Evolutionary conservation across 1,139 yeast genomes (phyloP).

Genomic region (Candida pseudocylindracea): DNA sequence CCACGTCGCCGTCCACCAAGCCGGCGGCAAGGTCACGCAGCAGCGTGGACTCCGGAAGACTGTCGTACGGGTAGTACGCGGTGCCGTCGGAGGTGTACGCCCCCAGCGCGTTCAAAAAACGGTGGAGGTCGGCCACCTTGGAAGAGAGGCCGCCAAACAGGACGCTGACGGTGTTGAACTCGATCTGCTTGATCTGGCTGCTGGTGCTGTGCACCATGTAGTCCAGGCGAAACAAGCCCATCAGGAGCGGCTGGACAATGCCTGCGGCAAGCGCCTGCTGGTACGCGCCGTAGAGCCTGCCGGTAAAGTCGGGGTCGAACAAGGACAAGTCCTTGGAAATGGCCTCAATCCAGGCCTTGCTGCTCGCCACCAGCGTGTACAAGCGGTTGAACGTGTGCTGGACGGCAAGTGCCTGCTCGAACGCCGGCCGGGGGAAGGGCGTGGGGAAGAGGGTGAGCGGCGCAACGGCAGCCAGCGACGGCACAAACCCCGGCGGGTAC

Average conservation of each 20-base stretch:
- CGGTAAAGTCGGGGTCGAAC: conserved; percentile 63
- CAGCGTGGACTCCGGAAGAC: conserved; percentile 49
- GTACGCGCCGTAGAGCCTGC: conserved; percentile 45
- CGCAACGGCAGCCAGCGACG: conserved; percentile 34
- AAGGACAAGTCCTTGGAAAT: conserved; percentile 31
- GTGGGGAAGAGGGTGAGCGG: conserved; percentile 86
- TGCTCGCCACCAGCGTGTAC: conserved; percentile 41
- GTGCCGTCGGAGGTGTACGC: conserved; percentile 16
- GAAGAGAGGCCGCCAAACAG: conserved; percentile 84
- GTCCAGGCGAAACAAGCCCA: conserved; percentile 82
- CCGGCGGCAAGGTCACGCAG: conserved; percentile 42
- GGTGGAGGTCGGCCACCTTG: conserved; percentile 59
- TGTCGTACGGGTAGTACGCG: conserved; percentile 21
- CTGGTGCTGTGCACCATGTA: conserved; percentile 43
- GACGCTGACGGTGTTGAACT: conserved; percentile 86
- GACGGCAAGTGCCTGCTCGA: conserved; percentile 42
- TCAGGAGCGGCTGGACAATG: conserved; percentile 36
- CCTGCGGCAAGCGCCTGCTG: conserved; percentile 21
- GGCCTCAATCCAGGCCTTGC: conserved; percentile 33
- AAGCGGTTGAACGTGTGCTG: conserved; percentile 52
- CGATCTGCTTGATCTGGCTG: conserved; percentile 62
- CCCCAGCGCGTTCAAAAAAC: conserved; percentile 35
- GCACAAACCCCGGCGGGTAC: conserved; percentile 37
- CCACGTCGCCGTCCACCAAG: conserved; percentile 38
- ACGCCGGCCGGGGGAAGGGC: conserved; percentile 52